phyloP scores from a whole-genome alignment of 2,329 filamentous ascomycete species.

The Sporothrix brasiliensis region DNA sequence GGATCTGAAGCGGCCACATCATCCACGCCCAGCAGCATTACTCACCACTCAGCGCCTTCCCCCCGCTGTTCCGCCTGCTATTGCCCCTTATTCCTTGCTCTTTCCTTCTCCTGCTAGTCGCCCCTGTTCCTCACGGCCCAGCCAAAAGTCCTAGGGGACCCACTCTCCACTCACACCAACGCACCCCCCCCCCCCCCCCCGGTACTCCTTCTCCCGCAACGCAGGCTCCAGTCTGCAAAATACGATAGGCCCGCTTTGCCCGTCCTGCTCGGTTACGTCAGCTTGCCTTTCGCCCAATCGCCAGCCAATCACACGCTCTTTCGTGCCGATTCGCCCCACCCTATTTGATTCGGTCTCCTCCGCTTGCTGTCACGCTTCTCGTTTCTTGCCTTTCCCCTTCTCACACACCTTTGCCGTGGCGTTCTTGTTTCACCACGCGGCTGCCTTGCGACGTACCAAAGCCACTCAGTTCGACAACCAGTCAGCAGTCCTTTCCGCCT shows the following conservation, averaged over 20 bases:
- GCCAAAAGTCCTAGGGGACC: slow-evolving; percentile 29
- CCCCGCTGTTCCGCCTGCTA: slow-evolving; percentile 19
- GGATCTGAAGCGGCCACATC: slow-evolving; percentile 42
- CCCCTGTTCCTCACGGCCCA: slow-evolving; percentile 29
- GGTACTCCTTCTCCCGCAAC: not conserved
- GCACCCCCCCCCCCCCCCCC: slow-evolving; percentile 25
- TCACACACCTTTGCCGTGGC: slow-evolving; percentile 29
- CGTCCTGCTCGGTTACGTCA: slow-evolving; percentile 37
- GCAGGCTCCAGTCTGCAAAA: slow-evolving; percentile 28
- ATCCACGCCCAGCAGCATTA: slow-evolving; percentile 33
- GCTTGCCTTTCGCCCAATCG: slow-evolving; percentile 26
- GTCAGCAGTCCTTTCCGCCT: slow-evolving; percentile 24
- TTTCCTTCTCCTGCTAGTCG: not conserved
- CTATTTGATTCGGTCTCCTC: not conserved
- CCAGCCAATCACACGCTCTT: slow-evolving; percentile 36
- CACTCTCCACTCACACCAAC: slow-evolving; percentile 30
- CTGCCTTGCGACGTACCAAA: slow-evolving; percentile 36
- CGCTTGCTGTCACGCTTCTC: slow-evolving; percentile 1
- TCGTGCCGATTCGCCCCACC: slow-evolving; percentile 25
- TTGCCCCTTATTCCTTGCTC: slow-evolving; percentile 25
- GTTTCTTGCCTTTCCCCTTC: slow-evolving; percentile 18
- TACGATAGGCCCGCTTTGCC: slow-evolving; percentile 26
- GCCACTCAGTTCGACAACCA: slow-evolving; percentile 26
- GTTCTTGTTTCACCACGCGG: slow-evolving; percentile 33
- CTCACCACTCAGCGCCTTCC: slow-evolving; percentile 29